Evolutionary conservation across 2,329 filamentous ascomycete species (phyloP), one percentile per base, ranked within the genome.

Genomic region (Cadophora malorum): DNA sequence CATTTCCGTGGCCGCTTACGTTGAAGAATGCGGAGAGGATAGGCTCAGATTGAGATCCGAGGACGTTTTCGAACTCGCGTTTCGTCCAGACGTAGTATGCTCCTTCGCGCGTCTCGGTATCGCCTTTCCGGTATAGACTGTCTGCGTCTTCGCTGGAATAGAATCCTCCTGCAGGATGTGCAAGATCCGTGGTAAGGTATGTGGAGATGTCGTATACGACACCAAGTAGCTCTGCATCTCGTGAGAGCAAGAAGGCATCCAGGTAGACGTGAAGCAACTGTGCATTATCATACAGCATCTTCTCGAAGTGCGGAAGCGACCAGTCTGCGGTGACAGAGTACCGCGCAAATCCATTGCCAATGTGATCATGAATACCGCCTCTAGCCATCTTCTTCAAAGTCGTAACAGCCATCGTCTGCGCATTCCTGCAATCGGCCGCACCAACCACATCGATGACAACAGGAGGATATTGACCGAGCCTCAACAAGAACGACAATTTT

Each of bases 301-400:
- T 98, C 81, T 99, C 96, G 74, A 98, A 99, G 78, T 97, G 94
- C 12, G 96, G 96, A 58, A 98, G 83, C 70, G 91, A 92, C 96
- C 96, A 99, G 79, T 98, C 92, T 16, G 89, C 83, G 0, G 95
- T 98, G 8, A 97, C 91, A 16, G 93, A 97, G 78, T 97, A 97
- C 63, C 95, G 88, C 47, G 91, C 88, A 74, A 94, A 93, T 7
- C 92, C 92, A 76, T 91, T 87, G 53, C 92, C 91, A 69, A 95
- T 86, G 69, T 92, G 90, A 74, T 94, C 91, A 70, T 91, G 86
- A 63, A 92, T 88, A 16, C 89, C 90, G 23, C 90, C 89, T 60
- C 87, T 85, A 19, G 87, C 87, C 87, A 98, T 96, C 67, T 88
- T 89, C 49, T 91, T 86, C 60, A 99, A 81, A 0, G 94, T 97